A percentile compares a stretch with the other conserved stretches of the same genome.
phyloP scores from a whole-genome alignment of 2,329 filamentous ascomycete species.

The Aspergillus ustus region DNA sequence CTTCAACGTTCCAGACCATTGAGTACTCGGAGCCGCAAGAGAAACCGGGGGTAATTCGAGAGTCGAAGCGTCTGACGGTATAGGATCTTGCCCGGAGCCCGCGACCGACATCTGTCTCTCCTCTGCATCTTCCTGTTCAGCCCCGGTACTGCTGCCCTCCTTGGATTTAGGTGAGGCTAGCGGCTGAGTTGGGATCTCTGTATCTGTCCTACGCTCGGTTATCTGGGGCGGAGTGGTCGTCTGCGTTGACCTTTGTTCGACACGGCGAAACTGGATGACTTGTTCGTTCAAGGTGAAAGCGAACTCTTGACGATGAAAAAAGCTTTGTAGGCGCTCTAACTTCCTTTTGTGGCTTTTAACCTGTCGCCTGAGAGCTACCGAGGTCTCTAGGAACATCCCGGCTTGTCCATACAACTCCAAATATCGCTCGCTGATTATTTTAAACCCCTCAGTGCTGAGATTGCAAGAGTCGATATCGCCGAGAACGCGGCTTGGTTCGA shows the following conservation, averaged over 20 bases:
- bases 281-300: slow-evolving; percentile 33
- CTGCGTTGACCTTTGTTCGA: slow-evolving; percentile 4
- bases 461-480: slow-evolving; percentile 5
- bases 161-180: background rate
- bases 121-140: background rate
- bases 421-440: slow-evolving; percentile 36
- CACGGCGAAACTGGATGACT: slow-evolving; percentile 34
- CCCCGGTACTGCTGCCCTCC: background rate
- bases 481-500: slow-evolving; percentile 32
- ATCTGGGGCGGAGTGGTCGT: background rate
- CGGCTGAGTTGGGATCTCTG: background rate
- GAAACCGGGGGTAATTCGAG: slow-evolving; percentile 6
- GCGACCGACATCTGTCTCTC: background rate
- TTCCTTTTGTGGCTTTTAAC: slow-evolving; percentile 42
- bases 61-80: slow-evolving; percentile 21
- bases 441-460: slow-evolving; percentile 21
- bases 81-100: slow-evolving; percentile 21
- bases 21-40: background rate
- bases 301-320: slow-evolving; percentile 36
- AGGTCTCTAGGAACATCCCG: slow-evolving; percentile 32
- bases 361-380: slow-evolving; percentile 34
- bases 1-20: slow-evolving; percentile 25
- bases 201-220: background rate
- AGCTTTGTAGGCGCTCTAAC: slow-evolving; percentile 34
- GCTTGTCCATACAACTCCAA: slow-evolving; percentile 37